Conservation (phyloP, 2,329 filamentous ascomycete species). For the Phialemonium atrogriseum region DNA sequence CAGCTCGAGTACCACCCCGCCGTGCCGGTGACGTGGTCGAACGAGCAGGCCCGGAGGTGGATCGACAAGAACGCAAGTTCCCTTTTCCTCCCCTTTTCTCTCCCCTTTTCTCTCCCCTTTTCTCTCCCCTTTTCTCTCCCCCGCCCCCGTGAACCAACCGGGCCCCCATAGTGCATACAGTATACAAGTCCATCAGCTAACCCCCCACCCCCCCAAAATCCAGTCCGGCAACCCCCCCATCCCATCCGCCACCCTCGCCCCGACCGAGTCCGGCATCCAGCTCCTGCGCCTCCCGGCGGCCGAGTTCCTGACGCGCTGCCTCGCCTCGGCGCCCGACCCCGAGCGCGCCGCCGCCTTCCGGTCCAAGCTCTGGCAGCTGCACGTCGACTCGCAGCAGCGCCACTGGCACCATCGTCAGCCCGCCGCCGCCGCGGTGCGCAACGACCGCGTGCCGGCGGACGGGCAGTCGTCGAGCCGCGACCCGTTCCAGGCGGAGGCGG, state of each 20-base stretch:
- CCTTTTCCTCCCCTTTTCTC: slow-evolving; percentile 1
- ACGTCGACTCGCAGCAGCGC: slow-evolving; percentile 27
- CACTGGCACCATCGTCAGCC: no score
- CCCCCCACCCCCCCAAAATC: not conserved
- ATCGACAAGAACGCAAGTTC: slow-evolving; percentile 31
- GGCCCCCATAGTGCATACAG: not conserved
- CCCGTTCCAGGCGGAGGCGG: no score
- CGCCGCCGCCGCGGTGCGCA: no score
- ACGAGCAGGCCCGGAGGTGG: slow-evolving; percentile 27
- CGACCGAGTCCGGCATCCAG: slow-evolving; percentile 31
- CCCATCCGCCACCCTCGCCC: slow-evolving; percentile 24
- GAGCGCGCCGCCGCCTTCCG: slow-evolving; percentile 33
- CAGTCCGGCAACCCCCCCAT: slow-evolving; percentile 32
- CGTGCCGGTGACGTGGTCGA: not conserved
- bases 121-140: not conserved
- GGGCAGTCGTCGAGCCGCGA: no score
- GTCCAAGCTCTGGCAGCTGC: slow-evolving; percentile 32
- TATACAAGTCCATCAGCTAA: no score
- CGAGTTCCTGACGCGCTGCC: slow-evolving; percentile 32
- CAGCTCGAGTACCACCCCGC: no score
- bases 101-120: not conserved
- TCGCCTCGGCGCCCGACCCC: slow-evolving; percentile 22
- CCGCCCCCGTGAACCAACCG: not conserved
- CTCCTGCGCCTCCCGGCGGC: slow-evolving; percentile 28
- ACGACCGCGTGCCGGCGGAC: no score